phyloP scores from a whole-genome alignment of 805 yeast species.

The Candida stauntonica region DNA sequence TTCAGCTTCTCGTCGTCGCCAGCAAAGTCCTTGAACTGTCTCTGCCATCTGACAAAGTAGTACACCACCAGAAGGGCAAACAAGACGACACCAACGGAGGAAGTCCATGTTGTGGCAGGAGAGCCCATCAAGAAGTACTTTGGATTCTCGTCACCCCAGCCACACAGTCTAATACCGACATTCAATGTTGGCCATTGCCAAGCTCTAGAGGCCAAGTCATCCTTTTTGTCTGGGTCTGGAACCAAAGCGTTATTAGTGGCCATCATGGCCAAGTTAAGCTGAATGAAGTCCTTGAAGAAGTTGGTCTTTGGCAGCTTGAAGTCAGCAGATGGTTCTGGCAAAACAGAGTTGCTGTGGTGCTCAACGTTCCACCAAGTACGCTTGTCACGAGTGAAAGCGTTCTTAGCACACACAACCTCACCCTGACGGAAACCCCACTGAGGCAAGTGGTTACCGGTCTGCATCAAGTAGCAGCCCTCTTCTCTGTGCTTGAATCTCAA shows the following conservation, averaged over 20 bases:
- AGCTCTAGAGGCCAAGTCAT: conserved; percentile 64
- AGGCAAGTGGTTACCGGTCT: conserved; percentile 79
- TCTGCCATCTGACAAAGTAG: conserved; percentile 62
- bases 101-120: conserved; percentile 76
- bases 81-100: conserved; percentile 52
- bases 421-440: conserved; percentile 98
- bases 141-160: conserved; percentile 56
- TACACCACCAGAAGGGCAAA: conserved; percentile 41
- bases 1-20: conserved; percentile 40
- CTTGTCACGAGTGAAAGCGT: conserved; percentile 69
- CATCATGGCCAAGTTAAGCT: conserved; percentile 81
- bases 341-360: conserved; percentile 52
- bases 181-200: conserved; percentile 90
- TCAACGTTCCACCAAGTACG: conserved; percentile 89
- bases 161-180: conserved; percentile 71
- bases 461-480: conserved; percentile 80
- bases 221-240: conserved; percentile 73
- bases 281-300: conserved; percentile 71
- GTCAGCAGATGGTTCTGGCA: conserved; percentile 57
- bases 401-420: conserved; percentile 78
- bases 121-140: conserved; percentile 72
- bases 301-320: conserved; percentile 69
- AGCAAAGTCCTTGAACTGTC: conserved; percentile 65
- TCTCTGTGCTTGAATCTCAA: conserved; percentile 67
- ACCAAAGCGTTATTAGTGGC: conserved; percentile 79